Base-by-base conservation (phyloP, 352 stramenopile species). In the Pythium chondricola region DNA sequence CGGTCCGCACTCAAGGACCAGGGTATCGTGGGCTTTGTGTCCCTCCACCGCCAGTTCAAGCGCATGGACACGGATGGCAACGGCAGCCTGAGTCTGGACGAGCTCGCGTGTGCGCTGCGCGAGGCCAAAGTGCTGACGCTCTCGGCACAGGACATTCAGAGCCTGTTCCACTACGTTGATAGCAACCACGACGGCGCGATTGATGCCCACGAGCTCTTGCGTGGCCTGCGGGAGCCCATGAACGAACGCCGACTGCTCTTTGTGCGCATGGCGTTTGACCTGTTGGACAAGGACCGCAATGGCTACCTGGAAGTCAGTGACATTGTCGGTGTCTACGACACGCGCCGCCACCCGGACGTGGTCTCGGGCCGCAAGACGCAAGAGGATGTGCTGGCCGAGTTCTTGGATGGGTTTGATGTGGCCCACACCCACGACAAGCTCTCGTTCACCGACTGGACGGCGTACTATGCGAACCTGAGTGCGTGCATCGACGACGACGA, bases 381-480 rank as follows among this genome's bases (percentile, higher is more conserved):
- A 24, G 67, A 91, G 8, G 65, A 91, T n/a, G 71, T 84, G 9
- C 76, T 95, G 32, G 45, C 66, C 14, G 84, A 95, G 43, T 94
- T 95, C 37, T 65, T 93, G 14, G 81, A 93, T 21, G 85, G 74
- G 14, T 94, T 94, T 48, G 77, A 84, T 11, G 52, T 83, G 24
- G 72, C 72, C 29, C 46, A 56, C 16, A 37, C 61, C 14, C 65
- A 74, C n/a, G 61, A 91, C 20, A 75, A 69, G 27, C 48, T 91
- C 30, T 70, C 58, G 18, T 74, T 78, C 18, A 67, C 79, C 14
- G 67, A 81, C 11, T 91, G 76, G 76, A 71, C 74, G 30, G 68
- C 82, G 20, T 97, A 97, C 65, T 97, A 97, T 64, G 61, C 69
- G 4, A 96, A 96, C 55, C 67, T 97, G 22, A 92, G 78, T 25